phyloP scores from a whole-genome alignment of 2,329 filamentous ascomycete species.

The Huntiella abstrusa region DNA sequence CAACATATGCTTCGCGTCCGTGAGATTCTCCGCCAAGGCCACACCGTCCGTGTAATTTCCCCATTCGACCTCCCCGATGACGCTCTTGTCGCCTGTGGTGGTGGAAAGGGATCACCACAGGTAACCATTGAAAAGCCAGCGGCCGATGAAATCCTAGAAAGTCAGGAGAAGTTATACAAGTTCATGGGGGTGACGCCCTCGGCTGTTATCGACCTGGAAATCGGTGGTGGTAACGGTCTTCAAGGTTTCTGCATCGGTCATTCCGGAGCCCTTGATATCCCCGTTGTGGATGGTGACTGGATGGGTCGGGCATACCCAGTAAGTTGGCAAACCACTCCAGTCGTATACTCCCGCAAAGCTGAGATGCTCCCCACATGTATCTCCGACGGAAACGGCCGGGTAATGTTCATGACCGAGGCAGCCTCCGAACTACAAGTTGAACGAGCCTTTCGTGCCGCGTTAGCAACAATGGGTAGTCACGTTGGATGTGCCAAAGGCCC shows the following conservation, averaged over 20 bases:
- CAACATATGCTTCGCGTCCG: conserved; percentile 31
- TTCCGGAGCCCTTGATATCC: conserved; percentile 30
- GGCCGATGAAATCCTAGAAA: conserved; percentile 34
- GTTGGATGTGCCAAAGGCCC: conserved; percentile 30
- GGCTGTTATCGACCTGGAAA: conserved; percentile 43
- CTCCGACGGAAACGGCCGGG: conserved; percentile 32
- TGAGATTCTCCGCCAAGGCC: conserved; percentile 30
- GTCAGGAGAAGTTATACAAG: conserved; percentile 33
- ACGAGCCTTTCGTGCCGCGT: conserved; percentile 28
- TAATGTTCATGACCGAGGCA: conserved; percentile 29
- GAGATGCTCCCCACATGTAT: conserved; percentile 29
- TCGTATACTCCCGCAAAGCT: conserved; percentile 29
- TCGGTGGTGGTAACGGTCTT: conserved; percentile 48
- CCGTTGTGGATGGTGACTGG: conserved; percentile 35
- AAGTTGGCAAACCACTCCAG: conserved; percentile 35
- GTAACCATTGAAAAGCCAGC: conserved; percentile 41
- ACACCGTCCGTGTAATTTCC: conserved; percentile 31
- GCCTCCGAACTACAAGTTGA: conserved; percentile 29
- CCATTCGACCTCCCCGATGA: conserved; percentile 30
- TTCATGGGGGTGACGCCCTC: conserved; percentile 24
- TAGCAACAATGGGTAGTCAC: conserved; percentile 36
- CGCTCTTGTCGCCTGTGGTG: conserved; percentile 34
- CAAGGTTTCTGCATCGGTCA: conserved; percentile 38
- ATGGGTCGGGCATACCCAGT: conserved; percentile 38
- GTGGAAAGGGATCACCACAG: conserved; percentile 39